Conservation (phyloP, 2,329 filamentous ascomycete genomes). For the Hypoxylon sp. region DNA sequence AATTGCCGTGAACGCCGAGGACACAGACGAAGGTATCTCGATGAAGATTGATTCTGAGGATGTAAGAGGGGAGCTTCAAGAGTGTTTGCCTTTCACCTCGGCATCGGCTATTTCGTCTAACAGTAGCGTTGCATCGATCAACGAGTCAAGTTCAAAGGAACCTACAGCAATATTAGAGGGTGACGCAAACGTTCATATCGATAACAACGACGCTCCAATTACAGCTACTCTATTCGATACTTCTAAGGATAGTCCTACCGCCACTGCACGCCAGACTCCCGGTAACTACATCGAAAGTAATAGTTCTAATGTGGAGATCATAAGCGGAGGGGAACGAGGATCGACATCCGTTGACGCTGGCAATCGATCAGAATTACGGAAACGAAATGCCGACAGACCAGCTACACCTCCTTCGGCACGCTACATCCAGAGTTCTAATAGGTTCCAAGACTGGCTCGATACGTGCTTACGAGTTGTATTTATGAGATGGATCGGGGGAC, state of each 20-base stretch:
- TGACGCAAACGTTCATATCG: neutral
- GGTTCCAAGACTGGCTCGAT: slow-evolving; percentile 44
- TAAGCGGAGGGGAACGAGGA: slow-evolving; percentile 9
- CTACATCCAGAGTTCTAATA: slow-evolving; percentile 9
- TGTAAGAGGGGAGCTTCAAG: slow-evolving; percentile 6
- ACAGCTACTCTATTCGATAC: slow-evolving; percentile 4
- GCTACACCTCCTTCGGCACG: slow-evolving; percentile 24
- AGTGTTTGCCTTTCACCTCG: neutral
- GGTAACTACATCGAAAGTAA: slow-evolving; percentile 9
- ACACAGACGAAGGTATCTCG: slow-evolving; percentile 43
- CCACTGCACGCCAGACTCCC: slow-evolving; percentile 1
- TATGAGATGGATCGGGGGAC: slow-evolving; percentile 51
- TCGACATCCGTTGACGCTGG: slow-evolving; percentile 21
- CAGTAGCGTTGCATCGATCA: neutral
- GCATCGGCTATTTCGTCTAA: neutral
- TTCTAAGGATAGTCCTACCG: slow-evolving; percentile 7
- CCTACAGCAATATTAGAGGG: neutral
- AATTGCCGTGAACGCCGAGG: slow-evolving; percentile 28
- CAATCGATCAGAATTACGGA: slow-evolving; percentile 25
- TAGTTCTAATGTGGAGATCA: slow-evolving; percentile 12
- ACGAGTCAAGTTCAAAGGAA: slow-evolving; percentile 5
- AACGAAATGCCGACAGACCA: slow-evolving; percentile 29
- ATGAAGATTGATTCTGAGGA: slow-evolving; percentile 38
- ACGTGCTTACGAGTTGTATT: slow-evolving; percentile 49
- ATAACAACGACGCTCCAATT: neutral